A percentile compares a stretch with the other conserved stretches of the same genome.
These are phyloP conservation scores for Pholiota microspora DNA, from an alignment of 768 basidiomycete species.

Conservation along the genomic window DNA sequence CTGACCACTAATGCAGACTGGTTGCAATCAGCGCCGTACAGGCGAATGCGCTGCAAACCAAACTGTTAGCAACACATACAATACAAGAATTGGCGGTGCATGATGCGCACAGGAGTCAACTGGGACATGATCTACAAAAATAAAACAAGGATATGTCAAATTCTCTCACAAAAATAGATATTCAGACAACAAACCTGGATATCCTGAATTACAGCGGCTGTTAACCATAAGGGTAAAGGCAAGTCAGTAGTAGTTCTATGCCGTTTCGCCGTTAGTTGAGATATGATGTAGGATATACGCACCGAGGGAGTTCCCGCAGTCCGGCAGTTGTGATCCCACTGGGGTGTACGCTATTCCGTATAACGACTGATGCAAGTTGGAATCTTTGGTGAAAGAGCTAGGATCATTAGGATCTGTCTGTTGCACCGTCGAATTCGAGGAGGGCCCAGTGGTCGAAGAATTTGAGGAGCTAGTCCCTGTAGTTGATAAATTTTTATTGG, in stretches of 20 bases:
- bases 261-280: neutral
- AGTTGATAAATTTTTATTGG: conserved; percentile 21
- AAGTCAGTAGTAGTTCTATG: neutral
- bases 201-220: conserved; percentile 59
- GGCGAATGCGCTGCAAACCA: conserved; percentile 56
- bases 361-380: conserved; percentile 68
- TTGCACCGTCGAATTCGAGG: conserved; percentile 17
- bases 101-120: conserved; percentile 57
- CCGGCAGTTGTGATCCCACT: conserved; percentile 63
- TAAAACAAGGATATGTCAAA: conserved; percentile 10
- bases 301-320: conserved; percentile 58
- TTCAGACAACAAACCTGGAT: conserved; percentile 49
- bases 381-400: conserved; percentile 71
- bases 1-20: conserved; percentile 72
- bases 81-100: neutral
- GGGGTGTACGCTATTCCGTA: conserved; percentile 91
- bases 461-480: conserved; percentile 3
- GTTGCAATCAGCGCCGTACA: conserved; percentile 90
- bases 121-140: conserved; percentile 71
- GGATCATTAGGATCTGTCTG: conserved; percentile 61
- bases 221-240: conserved; percentile 22
- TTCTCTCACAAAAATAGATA: conserved; percentile 1
- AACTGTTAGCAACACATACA: neutral
- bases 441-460: conserved; percentile 2
- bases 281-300: conserved; percentile 15